Evolutionary conservation across 2,329 filamentous ascomycete species (phyloP).

Genomic region (Aureobasidium pullulans): DNA sequence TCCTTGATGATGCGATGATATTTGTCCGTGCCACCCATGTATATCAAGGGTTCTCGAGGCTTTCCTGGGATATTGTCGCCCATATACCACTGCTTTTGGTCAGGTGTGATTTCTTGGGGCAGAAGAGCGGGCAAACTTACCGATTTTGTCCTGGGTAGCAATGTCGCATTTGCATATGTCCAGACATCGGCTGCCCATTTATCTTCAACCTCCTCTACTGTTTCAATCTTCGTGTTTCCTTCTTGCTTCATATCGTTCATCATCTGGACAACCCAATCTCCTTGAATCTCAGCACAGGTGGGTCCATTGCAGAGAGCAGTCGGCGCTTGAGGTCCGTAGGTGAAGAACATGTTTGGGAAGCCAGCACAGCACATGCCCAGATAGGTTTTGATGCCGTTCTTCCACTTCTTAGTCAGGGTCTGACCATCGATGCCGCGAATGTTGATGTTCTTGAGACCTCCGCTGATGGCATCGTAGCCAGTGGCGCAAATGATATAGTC

Average conservation of each 20-base stretch:
- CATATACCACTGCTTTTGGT: not conserved
- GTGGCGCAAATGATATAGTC: conserved; percentile 35
- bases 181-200: conserved; percentile 26
- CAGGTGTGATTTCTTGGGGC: not conserved
- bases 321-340: conserved; percentile 38
- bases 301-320: conserved; percentile 41
- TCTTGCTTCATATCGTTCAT: conserved; percentile 31
- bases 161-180: not conserved
- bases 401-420: conserved; percentile 29
- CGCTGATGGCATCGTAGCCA: conserved; percentile 32
- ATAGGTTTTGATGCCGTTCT: conserved; percentile 28
- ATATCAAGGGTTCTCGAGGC: not conserved
- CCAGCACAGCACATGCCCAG: conserved; percentile 32
- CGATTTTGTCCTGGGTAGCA: not conserved
- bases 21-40: not conserved
- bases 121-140: not conserved
- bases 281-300: conserved; percentile 36
- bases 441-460: conserved; percentile 32
- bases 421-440: conserved; percentile 25
- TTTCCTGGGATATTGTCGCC: not conserved
- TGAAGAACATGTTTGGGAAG: conserved; percentile 35
- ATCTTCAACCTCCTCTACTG: conserved; percentile 34
- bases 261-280: conserved; percentile 37
- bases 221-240: conserved; percentile 32
- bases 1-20: not conserved